Base-by-base conservation (phyloP, 78 protist species). In the Dictyostelium intermedium region DNA sequence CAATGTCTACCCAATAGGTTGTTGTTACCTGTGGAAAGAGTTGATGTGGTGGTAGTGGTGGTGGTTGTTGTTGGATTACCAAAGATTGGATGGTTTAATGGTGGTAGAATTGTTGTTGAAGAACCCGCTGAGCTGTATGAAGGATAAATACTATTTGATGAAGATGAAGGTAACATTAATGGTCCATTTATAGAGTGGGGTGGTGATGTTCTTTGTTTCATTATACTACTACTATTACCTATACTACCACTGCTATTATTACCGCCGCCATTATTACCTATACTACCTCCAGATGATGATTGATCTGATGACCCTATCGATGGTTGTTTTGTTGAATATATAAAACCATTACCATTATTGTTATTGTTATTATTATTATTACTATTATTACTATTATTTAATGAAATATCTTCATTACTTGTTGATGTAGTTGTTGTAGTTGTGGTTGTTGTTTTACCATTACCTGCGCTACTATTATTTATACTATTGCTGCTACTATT, bases 81-180 rank as follows among this genome's bases (percentile, higher is more conserved):
- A 35, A 35, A 35, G 3, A 73, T 35, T 35, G 25, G 43, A 32
- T 32, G n/a, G 30, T 14, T 39, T 11, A 72, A 74, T 79, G 93
- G 81, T 14, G 93, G 93, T 6, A 84, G 85, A 9, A 63, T 39
- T 0, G 81, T 41, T n/a, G 93, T 53, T 11, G 93, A 87, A 43
- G 93, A 87, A 4, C 61, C 20, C 4, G 30, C 20, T 39, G 74
- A 39, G 30, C 23, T 35, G 60, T 13, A 82, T 32, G 74, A 16
- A 34, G 47, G 20, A 30, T 32, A 27, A 63, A 25, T n/a, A 63
- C 13, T n/a, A 35, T 27, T 13, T 18, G 82, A 18, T 41, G 82
- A 34, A 18, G 23, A 18, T 14, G 47, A 6, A 23, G 61, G 83
- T 76, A 39, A 14, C 25, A 37, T 20, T 77, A 25, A n/a, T 35